Percentiles rank a stretch among this genome's conserved stretches.
These are phyloP conservation scores for Bolboschoenus planiculmis DNA, from an alignment of 176 grass and related monocot species.

Conservation along the genomic window DNA sequence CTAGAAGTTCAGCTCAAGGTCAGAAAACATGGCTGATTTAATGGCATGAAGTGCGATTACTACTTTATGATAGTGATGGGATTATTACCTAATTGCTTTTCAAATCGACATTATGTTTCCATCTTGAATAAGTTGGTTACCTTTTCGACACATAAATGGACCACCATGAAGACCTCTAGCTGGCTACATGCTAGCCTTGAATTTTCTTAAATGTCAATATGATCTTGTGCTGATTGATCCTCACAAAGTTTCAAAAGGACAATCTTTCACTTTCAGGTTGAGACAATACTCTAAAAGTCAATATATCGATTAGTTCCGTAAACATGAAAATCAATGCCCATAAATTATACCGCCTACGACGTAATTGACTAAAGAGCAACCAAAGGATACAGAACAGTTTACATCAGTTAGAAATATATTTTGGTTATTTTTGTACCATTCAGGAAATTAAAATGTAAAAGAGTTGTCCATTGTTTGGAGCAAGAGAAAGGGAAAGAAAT, in stretches of 20 bases:
- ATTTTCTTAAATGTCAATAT: slow-evolving; percentile 26
- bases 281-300: slow-evolving; percentile 1
- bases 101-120: background rate
- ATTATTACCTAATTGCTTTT: background rate
- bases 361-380: background rate
- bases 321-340: slow-evolving; percentile 3
- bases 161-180: slow-evolving; percentile 9
- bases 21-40: background rate
- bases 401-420: background rate
- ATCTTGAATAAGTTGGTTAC: background rate
- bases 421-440: background rate
- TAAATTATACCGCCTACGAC: background rate
- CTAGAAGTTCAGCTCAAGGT: background rate
- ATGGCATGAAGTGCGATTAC: background rate
- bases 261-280: slow-evolving; percentile 17
- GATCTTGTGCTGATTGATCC: slow-evolving; percentile 16
- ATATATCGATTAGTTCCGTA: slow-evolving; percentile 18
- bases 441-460: background rate
- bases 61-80: background rate
- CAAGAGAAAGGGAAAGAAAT: background rate
- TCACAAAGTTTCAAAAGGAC: slow-evolving; percentile 22
- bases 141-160: slow-evolving; percentile 5
- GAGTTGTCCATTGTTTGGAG: background rate
- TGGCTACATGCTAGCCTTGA: slow-evolving; percentile 23
- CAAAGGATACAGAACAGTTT: background rate